phyloP scores from a whole-genome alignment of 257 asterid genomes.

The Solanum habrochaites region DNA sequence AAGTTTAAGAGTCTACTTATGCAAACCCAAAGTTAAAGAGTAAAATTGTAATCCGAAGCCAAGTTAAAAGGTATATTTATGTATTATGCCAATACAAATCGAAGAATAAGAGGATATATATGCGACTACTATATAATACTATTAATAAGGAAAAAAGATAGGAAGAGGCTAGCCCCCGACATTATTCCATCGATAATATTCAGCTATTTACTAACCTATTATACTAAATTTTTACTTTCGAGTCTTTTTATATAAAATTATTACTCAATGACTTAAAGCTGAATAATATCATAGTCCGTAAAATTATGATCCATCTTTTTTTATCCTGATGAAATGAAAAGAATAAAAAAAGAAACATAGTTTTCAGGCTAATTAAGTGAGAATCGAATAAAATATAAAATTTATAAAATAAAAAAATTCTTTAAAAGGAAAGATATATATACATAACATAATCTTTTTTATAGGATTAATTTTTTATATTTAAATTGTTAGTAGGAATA shows the following conservation, averaged over 20 bases:
- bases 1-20: too few species aligned
- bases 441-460: not conserved
- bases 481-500: not conserved
- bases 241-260: not conserved
- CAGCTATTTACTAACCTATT: not conserved
- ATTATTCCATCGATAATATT: not conserved
- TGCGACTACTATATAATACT: not conserved
- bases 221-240: rapidly evolving
- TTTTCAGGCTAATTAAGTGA: not conserved
- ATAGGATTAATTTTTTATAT: not conserved
- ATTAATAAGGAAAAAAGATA: not conserved
- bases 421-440: not conserved
- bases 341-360: not conserved
- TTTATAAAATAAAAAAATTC: not conserved
- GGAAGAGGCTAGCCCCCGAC: not conserved
- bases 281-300: not conserved
- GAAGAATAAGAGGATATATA: not conserved
- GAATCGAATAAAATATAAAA: not conserved
- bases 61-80: too few species aligned
- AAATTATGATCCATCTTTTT: not conserved
- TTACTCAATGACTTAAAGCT: not conserved
- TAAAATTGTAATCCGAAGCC: too few species aligned
- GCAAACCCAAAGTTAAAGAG: rapidly evolving
- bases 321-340: not conserved
- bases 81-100: not conserved